Evolutionary conservation across 2,329 filamentous ascomycete species (phyloP).

Genomic region (Trichocomaceae sp.): DNA sequence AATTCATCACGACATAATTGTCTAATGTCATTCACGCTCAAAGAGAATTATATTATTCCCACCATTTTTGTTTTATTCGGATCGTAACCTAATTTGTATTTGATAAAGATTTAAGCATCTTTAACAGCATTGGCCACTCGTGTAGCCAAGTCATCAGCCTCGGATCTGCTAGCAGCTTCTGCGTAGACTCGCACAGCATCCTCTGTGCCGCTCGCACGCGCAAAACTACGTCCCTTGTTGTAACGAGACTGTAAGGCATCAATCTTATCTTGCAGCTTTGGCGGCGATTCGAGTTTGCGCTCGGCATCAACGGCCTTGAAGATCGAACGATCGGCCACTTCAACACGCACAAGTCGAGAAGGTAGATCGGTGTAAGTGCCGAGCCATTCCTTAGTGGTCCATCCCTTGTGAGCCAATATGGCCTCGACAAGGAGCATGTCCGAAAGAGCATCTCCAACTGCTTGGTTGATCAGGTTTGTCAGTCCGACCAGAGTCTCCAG

Average conservation of each 20-base stretch:
- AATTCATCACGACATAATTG: too few relatives aligned
- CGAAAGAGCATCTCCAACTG: slow-evolving; percentile 89
- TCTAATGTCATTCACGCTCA: not conserved
- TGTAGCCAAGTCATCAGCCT: slow-evolving; percentile 83
- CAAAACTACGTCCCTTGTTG: slow-evolving; percentile 81
- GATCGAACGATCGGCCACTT: slow-evolving; percentile 77
- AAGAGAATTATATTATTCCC: not conserved
- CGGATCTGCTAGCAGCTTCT: slow-evolving; percentile 79
- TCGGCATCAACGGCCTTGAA: slow-evolving; percentile 88
- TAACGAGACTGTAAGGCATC: slow-evolving; percentile 86
- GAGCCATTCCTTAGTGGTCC: slow-evolving; percentile 86
- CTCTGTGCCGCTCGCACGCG: slow-evolving; percentile 87
- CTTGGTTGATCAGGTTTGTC: slow-evolving; percentile 93
- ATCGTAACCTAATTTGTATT: not conserved
- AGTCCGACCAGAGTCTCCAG: slow-evolving; percentile 77
- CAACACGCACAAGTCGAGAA: slow-evolving; percentile 88
- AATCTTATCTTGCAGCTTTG: slow-evolving; percentile 75
- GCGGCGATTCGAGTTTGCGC: slow-evolving; percentile 72
- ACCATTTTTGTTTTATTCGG: not conserved
- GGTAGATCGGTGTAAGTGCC: slow-evolving; percentile 89
- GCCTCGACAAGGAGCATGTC: slow-evolving; percentile 95
- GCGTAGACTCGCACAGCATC: slow-evolving; percentile 95
- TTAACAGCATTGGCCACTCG: slow-evolving; percentile 73
- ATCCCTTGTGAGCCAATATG: slow-evolving; percentile 89
- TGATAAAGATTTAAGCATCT: slow-evolving; percentile 34